A percentile compares a stretch with the other conserved stretches of the same genome.
Evolutionary conservation across 495 filamentous ascomycete genomes (phyloP).

Genomic region (Lophiostoma macrostomum): DNA sequence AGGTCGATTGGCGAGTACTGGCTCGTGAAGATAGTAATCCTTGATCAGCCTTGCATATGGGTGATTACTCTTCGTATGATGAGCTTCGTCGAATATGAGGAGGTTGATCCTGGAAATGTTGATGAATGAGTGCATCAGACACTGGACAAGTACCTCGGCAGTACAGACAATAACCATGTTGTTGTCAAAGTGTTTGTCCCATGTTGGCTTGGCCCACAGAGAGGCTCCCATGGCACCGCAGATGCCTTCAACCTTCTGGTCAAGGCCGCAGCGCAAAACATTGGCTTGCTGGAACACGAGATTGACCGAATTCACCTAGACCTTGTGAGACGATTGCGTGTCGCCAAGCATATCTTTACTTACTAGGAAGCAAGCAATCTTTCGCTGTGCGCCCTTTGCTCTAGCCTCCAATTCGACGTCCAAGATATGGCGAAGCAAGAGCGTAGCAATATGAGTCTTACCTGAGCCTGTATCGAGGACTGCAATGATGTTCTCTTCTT

Average conservation of each 20-base stretch:
- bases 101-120: conserved; percentile 83
- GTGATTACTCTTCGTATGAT: conserved; percentile 94
- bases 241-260: conserved; percentile 73
- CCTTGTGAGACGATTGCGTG: background rate
- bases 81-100: conserved; percentile 93
- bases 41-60: conserved; percentile 87
- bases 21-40: conserved; percentile 66
- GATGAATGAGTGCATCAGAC: conserved; percentile 77
- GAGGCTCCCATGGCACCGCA: conserved; percentile 72
- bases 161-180: conserved; percentile 94
- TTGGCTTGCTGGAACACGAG: conserved; percentile 88
- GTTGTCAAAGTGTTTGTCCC: conserved; percentile 63
- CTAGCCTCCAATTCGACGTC: conserved; percentile 75
- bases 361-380: conserved; percentile 83
- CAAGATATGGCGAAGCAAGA: conserved; percentile 75
- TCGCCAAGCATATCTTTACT: background rate
- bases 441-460: conserved; percentile 90
- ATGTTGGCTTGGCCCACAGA: conserved; percentile 62
- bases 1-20: conserved; percentile 53
- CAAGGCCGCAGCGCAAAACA: conserved; percentile 78
- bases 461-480: conserved; percentile 98
- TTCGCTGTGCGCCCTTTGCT: conserved; percentile 53
- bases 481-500: conserved; percentile 82
- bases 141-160: conserved; percentile 76
- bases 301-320: conserved; percentile 78